Evolutionary conservation across 495 filamentous ascomycete species (phyloP).

Genomic region (Trichocladium uniseriatum): DNA sequence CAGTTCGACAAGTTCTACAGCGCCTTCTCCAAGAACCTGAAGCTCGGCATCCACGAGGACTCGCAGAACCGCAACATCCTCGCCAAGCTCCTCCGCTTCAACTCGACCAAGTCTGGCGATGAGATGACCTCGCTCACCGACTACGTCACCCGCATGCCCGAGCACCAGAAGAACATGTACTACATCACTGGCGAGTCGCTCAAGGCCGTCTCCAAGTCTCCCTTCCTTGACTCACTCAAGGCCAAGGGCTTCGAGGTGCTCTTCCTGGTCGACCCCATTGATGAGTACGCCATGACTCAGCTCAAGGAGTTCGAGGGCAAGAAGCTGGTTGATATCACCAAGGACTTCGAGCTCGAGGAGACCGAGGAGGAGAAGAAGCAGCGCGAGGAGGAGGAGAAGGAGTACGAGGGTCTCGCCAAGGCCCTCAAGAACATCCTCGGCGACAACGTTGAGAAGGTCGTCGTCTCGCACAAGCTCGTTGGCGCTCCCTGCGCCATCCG

Average conservation of each 20-base stretch:
- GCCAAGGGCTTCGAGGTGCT: conserved; percentile 99
- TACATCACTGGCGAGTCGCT: conserved; percentile 99
- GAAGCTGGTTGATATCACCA: conserved; percentile 99
- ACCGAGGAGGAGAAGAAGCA: conserved; percentile 97
- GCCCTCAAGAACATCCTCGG: conserved; percentile 96
- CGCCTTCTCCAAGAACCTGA: conserved; percentile 99
- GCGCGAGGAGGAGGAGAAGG: conserved; percentile 96
- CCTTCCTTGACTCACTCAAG: conserved; percentile 98
- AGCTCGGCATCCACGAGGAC: conserved; percentile 99
- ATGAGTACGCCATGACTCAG: conserved; percentile 99
- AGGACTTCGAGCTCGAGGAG: conserved; percentile 99
- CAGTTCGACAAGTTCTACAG: conserved; percentile 99
- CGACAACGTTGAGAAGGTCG: conserved; percentile 99
- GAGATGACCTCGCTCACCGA: conserved; percentile 88
- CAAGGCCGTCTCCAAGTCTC: conserved; percentile 95
- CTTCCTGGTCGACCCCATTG: conserved; percentile 98
- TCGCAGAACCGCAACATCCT: conserved; percentile 89
- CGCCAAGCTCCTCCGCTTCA: conserved; percentile 97
- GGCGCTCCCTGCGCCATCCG: conserved; percentile 96
- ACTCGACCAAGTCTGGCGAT: conserved; percentile 97
- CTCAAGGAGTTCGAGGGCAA: conserved; percentile 99
- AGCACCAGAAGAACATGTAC: conserved; percentile 99
- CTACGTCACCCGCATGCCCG: conserved; percentile 97
- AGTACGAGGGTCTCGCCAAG: conserved; percentile 89
- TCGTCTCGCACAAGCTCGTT: conserved; percentile 95